Conservation (phyloP, 2,329 filamentous ascomycete genomes). For the Ascochyta clinopodiicola region DNA sequence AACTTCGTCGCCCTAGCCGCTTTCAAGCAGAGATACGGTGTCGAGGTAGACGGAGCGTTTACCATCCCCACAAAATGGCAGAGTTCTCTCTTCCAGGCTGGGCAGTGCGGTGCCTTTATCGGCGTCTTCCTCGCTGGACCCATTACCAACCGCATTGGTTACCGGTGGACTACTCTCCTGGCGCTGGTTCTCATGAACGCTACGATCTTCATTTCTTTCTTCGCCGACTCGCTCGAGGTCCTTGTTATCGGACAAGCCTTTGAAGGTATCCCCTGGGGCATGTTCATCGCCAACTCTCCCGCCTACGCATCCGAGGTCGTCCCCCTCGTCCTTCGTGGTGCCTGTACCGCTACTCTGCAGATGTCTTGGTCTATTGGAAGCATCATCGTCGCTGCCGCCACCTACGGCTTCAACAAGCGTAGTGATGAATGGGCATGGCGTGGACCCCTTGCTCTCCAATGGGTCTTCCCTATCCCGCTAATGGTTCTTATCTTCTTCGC, state of each 20-base stretch:
- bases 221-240: slow-evolving; percentile 54
- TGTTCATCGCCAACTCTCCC: slow-evolving; percentile 69
- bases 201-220: slow-evolving; percentile 67
- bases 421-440: slow-evolving; percentile 33
- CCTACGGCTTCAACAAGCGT: slow-evolving; percentile 58
- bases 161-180: slow-evolving; percentile 62
- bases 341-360: slow-evolving; percentile 66
- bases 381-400: slow-evolving; percentile 65
- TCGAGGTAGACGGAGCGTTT: slow-evolving; percentile 36
- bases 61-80: slow-evolving; percentile 64
- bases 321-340: slow-evolving; percentile 62
- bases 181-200: slow-evolving; percentile 63
- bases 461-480: slow-evolving; percentile 52
- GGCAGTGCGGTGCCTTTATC: slow-evolving; percentile 65
- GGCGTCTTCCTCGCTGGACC: slow-evolving; percentile 66
- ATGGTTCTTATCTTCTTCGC: slow-evolving; percentile 54
- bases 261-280: slow-evolving; percentile 68
- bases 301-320: slow-evolving; percentile 68
- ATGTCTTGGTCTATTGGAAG: slow-evolving; percentile 69
- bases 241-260: slow-evolving; percentile 63
- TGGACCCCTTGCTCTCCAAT: slow-evolving; percentile 45
- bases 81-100: slow-evolving; percentile 61
- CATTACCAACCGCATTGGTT: slow-evolving; percentile 63
- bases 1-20: slow-evolving; percentile 61
- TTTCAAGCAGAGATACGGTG: slow-evolving; percentile 58